Conservation (phyloP, 139 green algal genomes). For the Gonium pectorale region DNA sequence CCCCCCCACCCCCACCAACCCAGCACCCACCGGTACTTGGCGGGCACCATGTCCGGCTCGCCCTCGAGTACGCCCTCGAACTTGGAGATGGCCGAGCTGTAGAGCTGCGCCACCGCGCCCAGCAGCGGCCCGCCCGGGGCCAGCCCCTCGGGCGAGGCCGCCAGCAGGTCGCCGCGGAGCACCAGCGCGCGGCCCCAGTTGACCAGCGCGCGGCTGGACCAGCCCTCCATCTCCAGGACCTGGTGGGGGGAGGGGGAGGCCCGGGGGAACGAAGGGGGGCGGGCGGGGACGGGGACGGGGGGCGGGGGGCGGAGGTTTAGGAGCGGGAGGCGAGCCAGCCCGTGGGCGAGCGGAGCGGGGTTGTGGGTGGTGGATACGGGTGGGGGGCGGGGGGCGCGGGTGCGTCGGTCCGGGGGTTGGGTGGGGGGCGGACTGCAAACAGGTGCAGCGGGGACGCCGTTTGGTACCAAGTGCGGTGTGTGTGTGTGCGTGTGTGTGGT, state of each 20-base stretch:
- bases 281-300: background rate
- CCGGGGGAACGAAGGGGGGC: background rate
- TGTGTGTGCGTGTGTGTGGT: no score
- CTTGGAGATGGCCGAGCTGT: constrained; percentile 53
- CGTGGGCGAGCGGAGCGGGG: no score
- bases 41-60: constrained; percentile 54
- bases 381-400: no score
- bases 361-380: no score
- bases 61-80: constrained; percentile 63
- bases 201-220: constrained; percentile 59
- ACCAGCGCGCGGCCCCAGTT: constrained; percentile 61
- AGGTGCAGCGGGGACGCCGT: no score
- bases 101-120: constrained; percentile 36
- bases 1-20: background rate
- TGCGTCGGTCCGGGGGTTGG: no score
- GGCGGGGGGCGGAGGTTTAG: no score
- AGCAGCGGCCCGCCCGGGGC: background rate
- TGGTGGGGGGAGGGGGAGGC: background rate
- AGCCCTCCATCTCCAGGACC: constrained; percentile 65
- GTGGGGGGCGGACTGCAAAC: no score
- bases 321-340: no score
- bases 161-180: constrained; percentile 50
- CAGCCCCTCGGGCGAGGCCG: background rate
- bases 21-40: constrained; percentile 58
- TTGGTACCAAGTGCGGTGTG: no score